Base-by-base conservation (phyloP, 1,284 basidiomycete species). In the Cutaneotrichosporon sp. region DNA sequence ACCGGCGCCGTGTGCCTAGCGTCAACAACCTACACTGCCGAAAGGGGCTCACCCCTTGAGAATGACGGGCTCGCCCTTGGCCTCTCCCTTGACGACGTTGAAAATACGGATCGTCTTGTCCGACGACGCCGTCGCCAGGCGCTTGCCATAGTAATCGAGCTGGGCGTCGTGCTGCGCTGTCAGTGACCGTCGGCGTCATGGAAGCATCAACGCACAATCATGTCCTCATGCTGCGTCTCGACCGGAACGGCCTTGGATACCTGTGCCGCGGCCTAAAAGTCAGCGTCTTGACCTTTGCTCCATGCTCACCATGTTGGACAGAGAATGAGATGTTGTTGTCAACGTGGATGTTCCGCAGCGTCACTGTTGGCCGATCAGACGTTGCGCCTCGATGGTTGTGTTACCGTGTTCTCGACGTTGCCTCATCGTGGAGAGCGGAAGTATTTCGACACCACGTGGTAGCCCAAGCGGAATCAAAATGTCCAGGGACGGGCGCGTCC, bases 81-180 rank as follows among this genome's bases (percentile, higher is more conserved):
- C 73, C 83, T 81, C 87, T 23, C 90, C 90, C 55, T 94, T 88
- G 48, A 93, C 83, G 22, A 97, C 86, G 65, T 97, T 91, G 71
- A 98, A 98, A 8, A 97, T 86, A 67, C 91, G 90, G 63, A 98
- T 87, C 0, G 90, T 96, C 54, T 91, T 83, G 78, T 98, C 96
- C 0, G 90, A 94, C 0, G 91, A 97, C 72, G 92, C 97, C 1
- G 94, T 98, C 4, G 94, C 94, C 2, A 98, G 83, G 44, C 92
- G 83, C 76, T 93, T 94, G 49, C 92, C 93, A 68, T 97, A 97
- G 79, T 94, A 97, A 76, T 98, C 94, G 43, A 98, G 80, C 72
- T 97, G 94, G 21, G 94, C 93, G 73, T 98, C 94, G 75, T 98
- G 94, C 90, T 94, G 66, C 17, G 23, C 18, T 8, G 48, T 47